Evolutionary conservation across 805 yeast genomes (phyloP).

Genomic region (Sungouiella thailandica): DNA sequence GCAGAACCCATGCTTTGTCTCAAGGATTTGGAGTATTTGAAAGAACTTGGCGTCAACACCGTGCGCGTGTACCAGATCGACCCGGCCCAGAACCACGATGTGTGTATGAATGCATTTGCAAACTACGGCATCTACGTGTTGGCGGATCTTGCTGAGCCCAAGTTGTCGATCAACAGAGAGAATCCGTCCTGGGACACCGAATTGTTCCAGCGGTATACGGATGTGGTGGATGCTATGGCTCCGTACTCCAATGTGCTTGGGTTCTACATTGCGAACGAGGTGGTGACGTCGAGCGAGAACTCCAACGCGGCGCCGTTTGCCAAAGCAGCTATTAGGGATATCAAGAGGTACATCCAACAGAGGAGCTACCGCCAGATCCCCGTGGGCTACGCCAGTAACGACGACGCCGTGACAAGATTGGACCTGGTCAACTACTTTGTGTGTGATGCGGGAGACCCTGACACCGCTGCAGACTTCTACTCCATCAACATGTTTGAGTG

Average conservation of each 20-base stretch:
- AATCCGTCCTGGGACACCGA: conserved; percentile 33
- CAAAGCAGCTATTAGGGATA: conserved; percentile 33
- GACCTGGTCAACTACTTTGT: conserved; percentile 26
- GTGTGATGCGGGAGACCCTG: conserved; percentile 15
- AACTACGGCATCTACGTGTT: conserved; percentile 32
- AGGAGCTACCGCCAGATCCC: conserved; percentile 31
- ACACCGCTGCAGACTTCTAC: conserved; percentile 25
- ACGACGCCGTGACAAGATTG: conserved; percentile 27
- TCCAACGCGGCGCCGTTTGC: conserved; percentile 31
- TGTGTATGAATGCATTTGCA: conserved; percentile 26
- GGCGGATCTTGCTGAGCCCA: conserved; percentile 35
- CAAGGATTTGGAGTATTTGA: conserved; percentile 77
- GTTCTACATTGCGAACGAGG: conserved; percentile 40
- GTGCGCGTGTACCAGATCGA: conserved; percentile 84
- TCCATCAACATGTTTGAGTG: conserved; percentile 38
- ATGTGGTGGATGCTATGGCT: conserved; percentile 30
- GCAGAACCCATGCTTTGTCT: conserved; percentile 64
- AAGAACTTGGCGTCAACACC: conserved; percentile 54
- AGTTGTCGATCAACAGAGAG: conserved; percentile 27
- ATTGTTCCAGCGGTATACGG: conserved; percentile 23
- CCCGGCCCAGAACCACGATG: conserved; percentile 43
- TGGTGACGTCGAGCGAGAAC: conserved; percentile 23
- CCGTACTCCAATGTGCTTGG: conserved; percentile 33
- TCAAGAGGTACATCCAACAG: conserved; percentile 22
- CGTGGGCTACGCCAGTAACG: conserved; percentile 38